Evolutionary conservation across 202 grass and related monocot species (phyloP).

Genomic region (Digitaria exilis): DNA sequence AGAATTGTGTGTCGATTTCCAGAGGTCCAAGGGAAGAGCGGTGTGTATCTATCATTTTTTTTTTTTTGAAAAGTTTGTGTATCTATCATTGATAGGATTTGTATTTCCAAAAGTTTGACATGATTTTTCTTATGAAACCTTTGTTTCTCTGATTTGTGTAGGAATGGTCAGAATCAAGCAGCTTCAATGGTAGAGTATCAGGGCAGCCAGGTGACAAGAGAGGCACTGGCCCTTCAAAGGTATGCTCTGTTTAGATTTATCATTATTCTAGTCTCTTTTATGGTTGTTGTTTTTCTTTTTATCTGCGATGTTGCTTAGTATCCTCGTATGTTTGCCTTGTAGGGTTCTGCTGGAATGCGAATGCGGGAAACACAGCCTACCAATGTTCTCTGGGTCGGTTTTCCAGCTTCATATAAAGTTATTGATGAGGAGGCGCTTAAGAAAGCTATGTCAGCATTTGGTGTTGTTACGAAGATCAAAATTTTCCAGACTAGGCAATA

Average conservation of each 20-base stretch:
- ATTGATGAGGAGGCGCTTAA: conserved; percentile 77
- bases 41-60: conserved; percentile 51
- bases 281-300: neutral
- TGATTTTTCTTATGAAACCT: neutral
- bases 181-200: conserved; percentile 41
- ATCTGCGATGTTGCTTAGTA: conserved; percentile 33
- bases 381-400: conserved; percentile 90
- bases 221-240: conserved; percentile 52
- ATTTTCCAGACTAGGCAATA: conserved; percentile 70
- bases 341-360: conserved; percentile 54
- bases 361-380: conserved; percentile 58
- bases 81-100: conserved; percentile 23
- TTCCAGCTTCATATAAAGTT: conserved; percentile 67
- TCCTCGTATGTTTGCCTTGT: conserved; percentile 34
- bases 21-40: conserved; percentile 70
- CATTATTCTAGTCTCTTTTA: neutral
- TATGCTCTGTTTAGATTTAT: conserved; percentile 39
- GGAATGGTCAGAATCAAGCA: conserved; percentile 56
- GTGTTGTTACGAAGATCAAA: conserved; percentile 75
- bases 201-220: conserved; percentile 43
- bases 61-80: conserved; percentile 11
- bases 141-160: conserved; percentile 43
- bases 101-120: neutral
- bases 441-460: conserved; percentile 81
- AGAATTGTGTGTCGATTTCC: conserved; percentile 94